These are phyloP conservation scores for Cymbomonas tetramitiformis DNA, from an alignment of 139 green algal genomes.

Conservation along the genomic window DNA sequence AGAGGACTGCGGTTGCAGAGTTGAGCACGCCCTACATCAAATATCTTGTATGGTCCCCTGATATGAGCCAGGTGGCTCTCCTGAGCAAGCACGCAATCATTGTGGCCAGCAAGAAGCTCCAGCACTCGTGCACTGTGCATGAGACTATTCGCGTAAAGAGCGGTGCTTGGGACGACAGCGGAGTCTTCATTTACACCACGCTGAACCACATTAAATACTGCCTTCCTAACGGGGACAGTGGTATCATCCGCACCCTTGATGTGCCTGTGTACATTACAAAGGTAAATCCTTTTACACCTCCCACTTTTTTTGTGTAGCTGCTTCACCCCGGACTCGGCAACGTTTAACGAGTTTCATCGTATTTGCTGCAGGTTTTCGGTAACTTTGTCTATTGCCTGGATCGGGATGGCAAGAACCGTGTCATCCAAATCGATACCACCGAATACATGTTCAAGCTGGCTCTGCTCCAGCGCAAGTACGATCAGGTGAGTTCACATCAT, in stretches of 20 bases:
- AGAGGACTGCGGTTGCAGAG: constrained; percentile 69
- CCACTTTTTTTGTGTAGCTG: too few species aligned
- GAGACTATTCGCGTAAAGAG: constrained; percentile 92
- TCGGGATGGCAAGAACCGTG: constrained; percentile 77
- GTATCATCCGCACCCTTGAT: constrained; percentile 94
- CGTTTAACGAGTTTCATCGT: too few species aligned
- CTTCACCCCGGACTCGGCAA: too few species aligned
- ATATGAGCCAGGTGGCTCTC: constrained; percentile 85
- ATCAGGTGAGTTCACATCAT: too few species aligned
- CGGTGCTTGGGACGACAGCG: constrained; percentile 87
- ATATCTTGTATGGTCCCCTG: constrained; percentile 90
- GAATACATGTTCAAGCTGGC: constrained; percentile 99
- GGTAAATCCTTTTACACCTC: too few species aligned
- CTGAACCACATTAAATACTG: constrained; percentile 99
- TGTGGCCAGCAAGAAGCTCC: constrained; percentile 80
- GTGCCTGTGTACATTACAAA: constrained; percentile 85
- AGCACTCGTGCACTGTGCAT: constrained; percentile 75
- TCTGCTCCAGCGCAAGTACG: constrained; percentile 78
- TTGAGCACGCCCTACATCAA: constrained; percentile 79
- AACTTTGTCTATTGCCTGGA: constrained; percentile 78
- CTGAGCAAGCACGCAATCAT: constrained; percentile 94
- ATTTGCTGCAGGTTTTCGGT: too few species aligned
- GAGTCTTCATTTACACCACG: constrained; percentile 95
- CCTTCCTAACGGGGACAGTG: constrained; percentile 89
- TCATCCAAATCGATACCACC: constrained; percentile 71